Conservation (phyloP, 176 grass and related monocot genomes). For the Eleusine indica region DNA sequence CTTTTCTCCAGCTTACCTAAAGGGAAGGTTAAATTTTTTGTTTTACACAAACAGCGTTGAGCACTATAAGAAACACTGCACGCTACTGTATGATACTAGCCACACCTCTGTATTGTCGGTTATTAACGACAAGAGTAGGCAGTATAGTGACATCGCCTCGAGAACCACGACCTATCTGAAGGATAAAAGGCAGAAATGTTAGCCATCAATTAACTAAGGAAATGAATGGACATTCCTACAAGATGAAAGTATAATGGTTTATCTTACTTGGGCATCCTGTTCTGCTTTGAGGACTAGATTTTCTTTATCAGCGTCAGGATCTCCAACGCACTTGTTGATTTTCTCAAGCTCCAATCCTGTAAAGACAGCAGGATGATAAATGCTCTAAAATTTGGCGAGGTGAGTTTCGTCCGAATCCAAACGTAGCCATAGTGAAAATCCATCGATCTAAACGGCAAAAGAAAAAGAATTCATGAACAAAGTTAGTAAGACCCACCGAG, state of each 20-base stretch:
- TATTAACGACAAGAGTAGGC: slow-evolving; percentile 82
- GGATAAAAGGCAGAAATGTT: not conserved
- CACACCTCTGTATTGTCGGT: slow-evolving; percentile 86
- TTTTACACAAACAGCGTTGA: slow-evolving; percentile 25
- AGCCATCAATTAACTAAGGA: not conserved
- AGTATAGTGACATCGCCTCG: slow-evolving; percentile 92
- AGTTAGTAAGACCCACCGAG: slow-evolving; percentile 54
- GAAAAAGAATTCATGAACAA: not conserved
- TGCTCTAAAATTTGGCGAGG: not conserved
- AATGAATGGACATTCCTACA: not conserved
- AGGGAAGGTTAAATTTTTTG: not conserved
- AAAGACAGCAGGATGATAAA: slow-evolving; percentile 27
- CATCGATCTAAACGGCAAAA: not conserved
- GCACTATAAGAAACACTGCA: not conserved
- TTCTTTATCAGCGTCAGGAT: slow-evolving; percentile 64
- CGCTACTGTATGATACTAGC: not conserved
- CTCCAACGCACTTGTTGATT: slow-evolving; percentile 74
- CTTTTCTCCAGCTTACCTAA: slow-evolving; percentile 85
- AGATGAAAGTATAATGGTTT: not conserved
- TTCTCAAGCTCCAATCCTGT: slow-evolving; percentile 71
- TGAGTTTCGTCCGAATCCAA: too few species aligned
- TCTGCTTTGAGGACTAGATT: slow-evolving; percentile 80
- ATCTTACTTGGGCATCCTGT: slow-evolving; percentile 75
- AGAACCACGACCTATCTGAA: slow-evolving; percentile 72
- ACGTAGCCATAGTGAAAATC: not conserved